These are phyloP conservation scores for Symbiodinium pilosum DNA, from an alignment of 73 alveolate genomes.

Conservation along the genomic window DNA sequence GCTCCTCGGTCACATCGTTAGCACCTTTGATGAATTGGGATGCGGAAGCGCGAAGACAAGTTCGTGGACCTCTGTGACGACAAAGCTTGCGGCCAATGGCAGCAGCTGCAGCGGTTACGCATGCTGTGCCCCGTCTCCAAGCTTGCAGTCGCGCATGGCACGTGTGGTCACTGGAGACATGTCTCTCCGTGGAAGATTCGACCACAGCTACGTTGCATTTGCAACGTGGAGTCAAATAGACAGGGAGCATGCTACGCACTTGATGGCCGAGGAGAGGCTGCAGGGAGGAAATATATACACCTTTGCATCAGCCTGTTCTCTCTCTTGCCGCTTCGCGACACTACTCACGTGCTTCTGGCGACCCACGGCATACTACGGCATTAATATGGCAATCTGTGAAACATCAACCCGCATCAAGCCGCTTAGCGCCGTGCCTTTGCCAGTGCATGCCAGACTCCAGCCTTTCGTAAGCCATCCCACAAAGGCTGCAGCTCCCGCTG, in stretches of 20 bases:
- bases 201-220: background rate
- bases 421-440: conserved; percentile 36
- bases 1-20: conserved; percentile 6
- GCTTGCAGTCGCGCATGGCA: background rate
- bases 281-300: background rate
- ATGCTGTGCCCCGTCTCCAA: background rate
- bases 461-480: background rate
- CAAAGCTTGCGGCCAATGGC: background rate
- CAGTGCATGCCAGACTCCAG: conserved; percentile 37
- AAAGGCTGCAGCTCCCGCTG: background rate
- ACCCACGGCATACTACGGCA: background rate
- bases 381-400: background rate
- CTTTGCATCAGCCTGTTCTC: too few species aligned
- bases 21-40: background rate
- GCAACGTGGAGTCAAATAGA: background rate
- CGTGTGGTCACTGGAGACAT: background rate
- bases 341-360: background rate
- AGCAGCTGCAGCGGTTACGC: background rate
- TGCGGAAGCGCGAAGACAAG: background rate
- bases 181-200: background rate
- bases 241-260: background rate
- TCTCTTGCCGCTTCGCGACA: too few species aligned
- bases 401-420: background rate
- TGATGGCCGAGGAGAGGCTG: background rate
- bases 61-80: background rate